Evolutionary conservation across 495 filamentous ascomycete species (phyloP).

Genomic region (Daldinia bambusicola): DNA sequence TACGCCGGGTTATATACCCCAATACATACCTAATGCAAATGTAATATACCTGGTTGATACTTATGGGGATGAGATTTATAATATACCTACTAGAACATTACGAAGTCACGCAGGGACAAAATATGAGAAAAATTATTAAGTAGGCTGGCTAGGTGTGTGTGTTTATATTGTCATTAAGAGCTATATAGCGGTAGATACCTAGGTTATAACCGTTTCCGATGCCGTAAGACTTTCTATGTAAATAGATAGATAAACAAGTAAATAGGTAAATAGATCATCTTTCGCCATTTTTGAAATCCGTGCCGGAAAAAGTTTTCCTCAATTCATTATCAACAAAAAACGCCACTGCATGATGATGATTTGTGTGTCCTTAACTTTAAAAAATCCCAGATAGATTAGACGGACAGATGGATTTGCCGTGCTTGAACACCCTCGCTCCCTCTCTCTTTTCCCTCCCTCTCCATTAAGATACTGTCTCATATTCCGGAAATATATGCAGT

Average conservation of each 20-base stretch:
- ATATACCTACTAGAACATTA: constrained; percentile 17
- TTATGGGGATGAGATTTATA: constrained; percentile 13
- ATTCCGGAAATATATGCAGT: constrained; percentile 40
- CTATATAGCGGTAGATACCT: constrained; percentile 48
- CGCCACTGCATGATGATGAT: constrained; percentile 40
- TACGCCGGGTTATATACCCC: neutral
- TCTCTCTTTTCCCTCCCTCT: neutral
- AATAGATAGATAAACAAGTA: neutral
- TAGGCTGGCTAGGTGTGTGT: constrained; percentile 32
- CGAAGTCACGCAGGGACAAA: constrained; percentile 11
- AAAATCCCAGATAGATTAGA: constrained; percentile 10
- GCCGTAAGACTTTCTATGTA: constrained; percentile 28
- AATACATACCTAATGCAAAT: neutral
- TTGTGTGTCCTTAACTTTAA: constrained; percentile 12
- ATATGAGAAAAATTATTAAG: neutral
- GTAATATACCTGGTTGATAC: too few relatives aligned
- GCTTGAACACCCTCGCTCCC: constrained; percentile 9
- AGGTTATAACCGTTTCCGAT: too few relatives aligned
- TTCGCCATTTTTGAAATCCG: constrained; percentile 38
- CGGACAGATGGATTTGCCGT: constrained; percentile 26
- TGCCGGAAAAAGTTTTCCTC: constrained; percentile 24
- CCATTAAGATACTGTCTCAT: constrained; percentile 31
- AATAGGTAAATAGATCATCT: constrained; percentile 19
- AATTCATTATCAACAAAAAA: constrained; percentile 28
- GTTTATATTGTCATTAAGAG: constrained; percentile 37